Base-by-base conservation (phyloP, 208 protist species). In the Hexamita inflata region DNA sequence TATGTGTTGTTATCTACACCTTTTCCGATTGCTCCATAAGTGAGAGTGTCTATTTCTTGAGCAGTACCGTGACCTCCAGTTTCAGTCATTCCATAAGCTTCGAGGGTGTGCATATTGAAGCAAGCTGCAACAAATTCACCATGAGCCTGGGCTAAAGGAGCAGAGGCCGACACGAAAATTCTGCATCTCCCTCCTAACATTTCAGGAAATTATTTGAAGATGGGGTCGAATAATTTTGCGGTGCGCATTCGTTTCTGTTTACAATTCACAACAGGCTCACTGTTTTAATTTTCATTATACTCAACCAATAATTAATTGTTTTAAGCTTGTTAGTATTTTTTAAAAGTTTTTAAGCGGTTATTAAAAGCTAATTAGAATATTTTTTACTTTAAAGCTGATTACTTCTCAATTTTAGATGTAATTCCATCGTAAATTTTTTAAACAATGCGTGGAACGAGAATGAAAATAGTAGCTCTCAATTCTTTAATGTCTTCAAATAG, bases 51-150 rank as follows among this genome's bases (percentile, higher is more conserved):
- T 11, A 70, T 40, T 13, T 7, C 4, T 39, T 77, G 74, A 4
- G 38, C 74, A 1, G 49, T 35, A 28, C 0, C 0, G 29, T 68
- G 30, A 0, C 40, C 73, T 28, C 34, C 26, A 0, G 62, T 59
- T 49, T 81, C 78, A 28, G 78, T 77, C 39, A 73, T 76, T 1
- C 78, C 78, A 57, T 59, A 81, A 4, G 62, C 74, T 70, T 81
- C 66, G 26, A 75, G 30, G 19, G 75, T 1, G 28, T n/a, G 24
- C 19, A 1, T n/a, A 15, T 41, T 38, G 0, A 74, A 70, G 32
- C 58, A 0, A 34, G 0, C 0, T 34, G 34, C 1, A 32, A 81
- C 4, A 58, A 81, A 75, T n/a, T 73, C 11, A n/a, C 34, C 29
- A 57, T 39, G 28, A 34, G 4, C 32, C 35, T 0, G 0, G 0